Evolutionary conservation across 257 asterid species (phyloP), one percentile per base, ranked within the genome.

Genomic region (Primulina eburnea): DNA sequence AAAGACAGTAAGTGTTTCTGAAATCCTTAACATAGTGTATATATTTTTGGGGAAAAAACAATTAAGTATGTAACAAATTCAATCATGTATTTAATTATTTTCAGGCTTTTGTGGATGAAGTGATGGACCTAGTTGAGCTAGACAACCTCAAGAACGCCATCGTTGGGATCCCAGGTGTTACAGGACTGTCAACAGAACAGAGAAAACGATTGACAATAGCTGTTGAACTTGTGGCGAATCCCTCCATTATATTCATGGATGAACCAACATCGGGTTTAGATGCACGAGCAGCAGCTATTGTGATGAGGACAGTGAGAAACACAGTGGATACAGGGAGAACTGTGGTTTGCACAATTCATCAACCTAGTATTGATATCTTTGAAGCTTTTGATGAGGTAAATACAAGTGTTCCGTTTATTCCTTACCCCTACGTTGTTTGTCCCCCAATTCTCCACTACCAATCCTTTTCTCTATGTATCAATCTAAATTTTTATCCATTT

Each of bases 281-380:
- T 69, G 96, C 93, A 38, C 77, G 96, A 40, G 93, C 91, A 21
- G 89, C 96, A 24, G 87, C 93, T 56, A 89, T 85, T 66, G 91
- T 89, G 33, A 85, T 87, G 96, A 81, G 96, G 73, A 82, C 88
- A 18, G 91, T 89, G 74, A 86, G 95, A 76, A 88, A 88, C 76
- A 88, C 92, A 0, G 92, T 88, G 12, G 89, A 88, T 65, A 88
- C 93, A 0, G 91, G 95, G 6, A 80, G 89, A 67, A 89, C 91
- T 5, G 91, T 89, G 18, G 96, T 89, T 3, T 89, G 96, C 78
- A 87, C 96, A 1, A 89, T 89, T 60, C 96, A 89, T 75, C 91
- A 89, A 62, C 91, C 91, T 21, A 85, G 93, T 61, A 89, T 89
- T 24, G 91, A 87, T 67, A 89, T 85, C 35, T 87, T 89, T 60